Evolutionary conservation across 257 asterid genomes (phyloP), one percentile per base, ranked within the genome.

Genomic region (Petunia axillaris): DNA sequence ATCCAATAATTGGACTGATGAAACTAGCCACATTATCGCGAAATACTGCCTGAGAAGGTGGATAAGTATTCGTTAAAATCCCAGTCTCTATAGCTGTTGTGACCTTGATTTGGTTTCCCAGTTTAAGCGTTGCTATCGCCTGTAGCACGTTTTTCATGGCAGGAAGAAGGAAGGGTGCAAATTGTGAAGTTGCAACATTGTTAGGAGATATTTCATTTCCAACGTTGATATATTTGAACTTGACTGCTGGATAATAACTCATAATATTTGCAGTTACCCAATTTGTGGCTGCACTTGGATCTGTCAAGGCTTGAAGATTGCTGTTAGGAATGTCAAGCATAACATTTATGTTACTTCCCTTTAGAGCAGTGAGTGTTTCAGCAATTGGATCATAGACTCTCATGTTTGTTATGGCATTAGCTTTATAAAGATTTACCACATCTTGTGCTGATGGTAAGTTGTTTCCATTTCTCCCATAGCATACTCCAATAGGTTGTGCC

Each of bases 121-220:
- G 60, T 1, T 83, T 80, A 0, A 81, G 83, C 0, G 13, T 63
- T 0, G 9, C 1, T 0, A 87, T 36, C 0, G 88, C 88, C 3
- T 37, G 74, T 9, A 84, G 81, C 1, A 89, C 48, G 75, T 86
- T 89, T 46, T 43, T 63, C 80, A 86, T 76, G 44, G 88, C 86
- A 0, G 87, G 89, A 8, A 74, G 62, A 15, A 82, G 60, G 36
- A 0, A 80, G 0, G 64, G 77, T 13, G 81, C 79, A 8, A 57
- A 52, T 5, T 36, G 11, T 7, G 55, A 38, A 16, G 76, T 9
- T 35, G 5, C 5, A 46, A 0, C 2, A 46, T 2, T 70, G 0
- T 0, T 2, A 3, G 89, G 77, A 36, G 53, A n/a, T 14, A 87
- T 77, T 60, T 87, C 88, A 13, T 89, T 89, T 14, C 93, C 91